Evolutionary conservation across 306 rosid genomes (phyloP).

Genomic region (Styphnolobium japonicum): DNA sequence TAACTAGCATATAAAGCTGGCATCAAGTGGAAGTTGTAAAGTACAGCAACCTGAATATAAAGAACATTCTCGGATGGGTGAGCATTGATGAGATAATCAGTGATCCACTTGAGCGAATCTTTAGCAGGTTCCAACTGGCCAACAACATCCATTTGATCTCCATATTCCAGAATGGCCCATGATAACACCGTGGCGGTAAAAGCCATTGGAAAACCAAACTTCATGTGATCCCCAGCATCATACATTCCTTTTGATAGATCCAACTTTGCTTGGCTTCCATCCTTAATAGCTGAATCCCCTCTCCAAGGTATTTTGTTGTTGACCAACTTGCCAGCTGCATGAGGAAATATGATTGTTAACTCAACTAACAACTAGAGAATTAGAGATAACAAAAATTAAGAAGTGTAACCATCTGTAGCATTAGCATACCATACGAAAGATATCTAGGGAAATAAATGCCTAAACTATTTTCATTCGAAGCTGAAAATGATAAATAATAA

Average conservation of each 20-base stretch:
- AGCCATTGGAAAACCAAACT: slow-evolving; percentile 96
- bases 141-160: slow-evolving; percentile 83
- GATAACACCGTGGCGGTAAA: slow-evolving; percentile 88
- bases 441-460: not conserved
- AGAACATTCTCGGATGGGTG: slow-evolving; percentile 80
- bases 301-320: slow-evolving; percentile 78
- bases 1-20: slow-evolving; percentile 4
- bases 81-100: slow-evolving; percentile 83
- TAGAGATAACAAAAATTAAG: not conserved
- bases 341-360: slow-evolving; percentile 14
- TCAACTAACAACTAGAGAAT: not conserved
- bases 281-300: slow-evolving; percentile 83
- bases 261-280: slow-evolving; percentile 63
- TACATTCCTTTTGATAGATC: slow-evolving; percentile 93
- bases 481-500: not conserved
- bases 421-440: not conserved
- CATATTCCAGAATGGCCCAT: slow-evolving; percentile 92
- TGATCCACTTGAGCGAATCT: slow-evolving; percentile 87
- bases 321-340: slow-evolving; percentile 75
- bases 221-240: slow-evolving; percentile 95
- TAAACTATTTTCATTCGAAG: not conserved
- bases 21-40: not conserved
- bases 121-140: slow-evolving; percentile 66
- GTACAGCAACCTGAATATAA: slow-evolving; percentile 69
- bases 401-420: not conserved